phyloP scores from a whole-genome alignment of 2,329 filamentous ascomycete genomes.

The Talaromyces albobiverticillius region DNA sequence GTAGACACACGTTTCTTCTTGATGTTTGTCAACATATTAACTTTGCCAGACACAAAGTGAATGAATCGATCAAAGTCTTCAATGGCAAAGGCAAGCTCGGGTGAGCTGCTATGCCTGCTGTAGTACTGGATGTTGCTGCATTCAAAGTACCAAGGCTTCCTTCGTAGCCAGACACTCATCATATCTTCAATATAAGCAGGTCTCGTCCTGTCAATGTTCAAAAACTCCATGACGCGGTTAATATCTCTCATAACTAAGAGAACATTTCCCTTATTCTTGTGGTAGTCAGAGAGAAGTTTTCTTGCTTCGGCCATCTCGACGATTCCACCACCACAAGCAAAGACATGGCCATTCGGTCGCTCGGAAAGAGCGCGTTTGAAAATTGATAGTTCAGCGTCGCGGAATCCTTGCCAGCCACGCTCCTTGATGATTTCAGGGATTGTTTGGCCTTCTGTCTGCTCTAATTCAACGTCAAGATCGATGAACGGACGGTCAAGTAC shows the following conservation, averaged over 20 bases:
- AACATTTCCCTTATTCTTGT: slow-evolving; percentile 75
- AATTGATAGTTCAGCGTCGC: slow-evolving; percentile 71
- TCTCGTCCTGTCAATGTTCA: slow-evolving; percentile 82
- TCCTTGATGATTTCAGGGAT: slow-evolving; percentile 83
- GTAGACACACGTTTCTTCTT: slow-evolving; percentile 72
- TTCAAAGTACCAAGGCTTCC: slow-evolving; percentile 84
- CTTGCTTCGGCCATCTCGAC: slow-evolving; percentile 82
- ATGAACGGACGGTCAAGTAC: slow-evolving; percentile 73
- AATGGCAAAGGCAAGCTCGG: slow-evolving; percentile 52
- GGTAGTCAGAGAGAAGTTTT: slow-evolving; percentile 69
- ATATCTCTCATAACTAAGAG: slow-evolving; percentile 85
- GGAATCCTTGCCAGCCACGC: slow-evolving; percentile 84
- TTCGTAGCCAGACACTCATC: slow-evolving; percentile 81
- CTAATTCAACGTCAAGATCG: slow-evolving; percentile 85
- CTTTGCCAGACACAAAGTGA: slow-evolving; percentile 63
- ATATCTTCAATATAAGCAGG: slow-evolving; percentile 93
- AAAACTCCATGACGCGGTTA: slow-evolving; percentile 80
- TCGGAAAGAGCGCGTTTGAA: slow-evolving; percentile 72
- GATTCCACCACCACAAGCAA: slow-evolving; percentile 91
- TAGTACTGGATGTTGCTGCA: slow-evolving; percentile 96
- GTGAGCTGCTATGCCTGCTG: slow-evolving; percentile 63
- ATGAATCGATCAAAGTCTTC: slow-evolving; percentile 74
- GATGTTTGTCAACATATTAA: slow-evolving; percentile 54
- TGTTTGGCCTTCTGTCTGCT: slow-evolving; percentile 66
- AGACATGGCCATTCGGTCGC: slow-evolving; percentile 71